Percentiles rank a stretch among this genome's conserved stretches.
These are phyloP conservation scores for Primulina eburnea DNA, from an alignment of 257 asterid species.

Conservation along the genomic window DNA sequence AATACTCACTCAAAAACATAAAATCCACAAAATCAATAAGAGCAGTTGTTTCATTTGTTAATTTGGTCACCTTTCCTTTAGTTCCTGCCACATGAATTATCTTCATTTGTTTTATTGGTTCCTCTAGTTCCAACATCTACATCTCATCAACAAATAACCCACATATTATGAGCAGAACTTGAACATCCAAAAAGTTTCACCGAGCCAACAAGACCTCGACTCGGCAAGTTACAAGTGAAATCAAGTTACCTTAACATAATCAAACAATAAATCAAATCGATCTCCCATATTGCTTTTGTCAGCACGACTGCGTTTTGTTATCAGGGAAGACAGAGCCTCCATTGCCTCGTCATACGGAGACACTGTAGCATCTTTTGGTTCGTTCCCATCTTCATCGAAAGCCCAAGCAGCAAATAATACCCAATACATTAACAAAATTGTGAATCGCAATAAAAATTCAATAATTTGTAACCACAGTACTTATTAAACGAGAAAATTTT, in stretches of 20 bases:
- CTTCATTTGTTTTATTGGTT: slow-evolving; percentile 77
- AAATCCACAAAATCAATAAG: slow-evolving; percentile 11
- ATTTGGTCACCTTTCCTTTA: slow-evolving; percentile 78
- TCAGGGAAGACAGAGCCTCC: slow-evolving; percentile 93
- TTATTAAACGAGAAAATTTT: background rate
- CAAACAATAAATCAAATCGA: slow-evolving; percentile 68
- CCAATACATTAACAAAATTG: slow-evolving; percentile 18
- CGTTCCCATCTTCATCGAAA: slow-evolving; percentile 40
- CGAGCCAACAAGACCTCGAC: background rate
- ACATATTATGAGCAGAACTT: slow-evolving; percentile 9
- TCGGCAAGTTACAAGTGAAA: background rate
- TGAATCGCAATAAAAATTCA: background rate
- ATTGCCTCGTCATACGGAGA: slow-evolving; percentile 79
- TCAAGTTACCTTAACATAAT: slow-evolving; percentile 67
- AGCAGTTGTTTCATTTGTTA: background rate
- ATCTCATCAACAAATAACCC: slow-evolving; percentile 23
- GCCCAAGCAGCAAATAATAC: slow-evolving; percentile 10
- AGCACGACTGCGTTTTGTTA: slow-evolving; percentile 90
- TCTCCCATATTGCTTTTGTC: slow-evolving; percentile 86
- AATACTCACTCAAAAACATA: slow-evolving; percentile 14
- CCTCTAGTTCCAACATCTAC: slow-evolving; percentile 85
- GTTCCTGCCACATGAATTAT: slow-evolving; percentile 98
- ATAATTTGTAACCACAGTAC: slow-evolving; percentile 2
- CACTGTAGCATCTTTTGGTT: slow-evolving; percentile 29
- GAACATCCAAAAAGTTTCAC: background rate